phyloP scores from a whole-genome alignment of 208 protist species.

The Wallacemonas sp. region DNA sequence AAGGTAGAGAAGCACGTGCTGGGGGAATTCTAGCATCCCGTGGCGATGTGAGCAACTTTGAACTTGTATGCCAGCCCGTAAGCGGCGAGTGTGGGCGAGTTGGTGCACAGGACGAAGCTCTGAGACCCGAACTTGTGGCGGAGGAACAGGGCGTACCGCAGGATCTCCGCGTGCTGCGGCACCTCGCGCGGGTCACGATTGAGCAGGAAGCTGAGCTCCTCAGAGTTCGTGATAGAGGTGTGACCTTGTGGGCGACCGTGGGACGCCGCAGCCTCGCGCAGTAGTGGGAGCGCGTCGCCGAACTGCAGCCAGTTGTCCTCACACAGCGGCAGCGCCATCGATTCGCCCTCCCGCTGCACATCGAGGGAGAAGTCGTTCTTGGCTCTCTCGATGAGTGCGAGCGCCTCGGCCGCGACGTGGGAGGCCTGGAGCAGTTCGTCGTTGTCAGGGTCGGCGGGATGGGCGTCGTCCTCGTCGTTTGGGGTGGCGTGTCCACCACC shows the following conservation, averaged over 20 bases:
- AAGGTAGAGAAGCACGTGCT: no score
- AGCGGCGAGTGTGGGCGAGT: slow-evolving; percentile 66
- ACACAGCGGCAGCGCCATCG: slow-evolving; percentile 31
- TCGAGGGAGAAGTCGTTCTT: slow-evolving; percentile 66
- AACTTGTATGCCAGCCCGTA: slow-evolving; percentile 64
- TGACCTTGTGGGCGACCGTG: not conserved
- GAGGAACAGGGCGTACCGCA: slow-evolving; percentile 53
- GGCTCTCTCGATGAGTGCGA: slow-evolving; percentile 54
- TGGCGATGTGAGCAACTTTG: slow-evolving; percentile 42
- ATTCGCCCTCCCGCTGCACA: slow-evolving; percentile 55
- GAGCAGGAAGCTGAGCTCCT: slow-evolving; percentile 40
- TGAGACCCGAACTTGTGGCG: slow-evolving; percentile 24
- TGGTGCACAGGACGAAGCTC: slow-evolving; percentile 63
- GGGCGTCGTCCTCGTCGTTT: not conserved
- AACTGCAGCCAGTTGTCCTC: slow-evolving; percentile 43
- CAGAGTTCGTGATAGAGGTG: not conserved
- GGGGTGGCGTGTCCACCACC: not conserved
- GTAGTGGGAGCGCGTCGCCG: slow-evolving; percentile 29
- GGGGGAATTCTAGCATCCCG: no score
- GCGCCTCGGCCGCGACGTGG: slow-evolving; percentile 46
- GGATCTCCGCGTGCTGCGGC: slow-evolving; percentile 37
- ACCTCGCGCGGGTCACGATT: slow-evolving; percentile 49
- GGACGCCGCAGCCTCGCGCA: slow-evolving; percentile 17
- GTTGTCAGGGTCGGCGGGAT: not conserved
- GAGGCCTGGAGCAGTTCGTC: slow-evolving; percentile 28